These are phyloP conservation scores for Trichoderma endophyticum DNA, from an alignment of 2,329 filamentous ascomycete species.

Conservation along the genomic window DNA sequence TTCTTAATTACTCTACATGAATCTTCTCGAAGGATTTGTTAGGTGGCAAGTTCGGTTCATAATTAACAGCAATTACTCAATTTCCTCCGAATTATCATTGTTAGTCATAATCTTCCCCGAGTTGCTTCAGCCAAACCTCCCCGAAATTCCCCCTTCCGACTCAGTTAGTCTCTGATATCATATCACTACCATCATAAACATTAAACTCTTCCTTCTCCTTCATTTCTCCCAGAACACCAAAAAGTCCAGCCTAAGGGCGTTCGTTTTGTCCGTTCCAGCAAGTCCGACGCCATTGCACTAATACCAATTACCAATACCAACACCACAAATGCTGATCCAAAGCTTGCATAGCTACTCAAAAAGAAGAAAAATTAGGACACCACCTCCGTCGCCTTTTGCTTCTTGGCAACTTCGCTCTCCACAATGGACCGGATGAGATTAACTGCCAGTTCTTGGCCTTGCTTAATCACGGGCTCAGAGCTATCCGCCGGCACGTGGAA, in stretches of 20 bases:
- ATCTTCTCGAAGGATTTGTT: background rate
- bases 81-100: background rate
- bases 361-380: no score
- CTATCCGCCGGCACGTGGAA: slow-evolving; percentile 67
- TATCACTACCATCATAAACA: background rate
- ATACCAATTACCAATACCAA: background rate
- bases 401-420: slow-evolving; percentile 43
- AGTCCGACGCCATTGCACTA: background rate
- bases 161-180: background rate
- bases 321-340: background rate
- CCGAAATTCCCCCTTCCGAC: background rate
- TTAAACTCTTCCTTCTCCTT: background rate
- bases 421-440: slow-evolving; percentile 57
- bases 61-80: background rate
- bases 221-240: background rate
- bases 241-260: background rate
- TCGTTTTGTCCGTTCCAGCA: background rate
- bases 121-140: no score
- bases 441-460: slow-evolving; percentile 50
- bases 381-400: slow-evolving; percentile 18
- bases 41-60: background rate
- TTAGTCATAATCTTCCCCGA: no score
- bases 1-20: background rate
- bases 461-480: slow-evolving; percentile 45
- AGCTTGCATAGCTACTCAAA: background rate